phyloP scores from a whole-genome alignment of 2,329 filamentous ascomycete genomes.

The Monosporascus sp. region DNA sequence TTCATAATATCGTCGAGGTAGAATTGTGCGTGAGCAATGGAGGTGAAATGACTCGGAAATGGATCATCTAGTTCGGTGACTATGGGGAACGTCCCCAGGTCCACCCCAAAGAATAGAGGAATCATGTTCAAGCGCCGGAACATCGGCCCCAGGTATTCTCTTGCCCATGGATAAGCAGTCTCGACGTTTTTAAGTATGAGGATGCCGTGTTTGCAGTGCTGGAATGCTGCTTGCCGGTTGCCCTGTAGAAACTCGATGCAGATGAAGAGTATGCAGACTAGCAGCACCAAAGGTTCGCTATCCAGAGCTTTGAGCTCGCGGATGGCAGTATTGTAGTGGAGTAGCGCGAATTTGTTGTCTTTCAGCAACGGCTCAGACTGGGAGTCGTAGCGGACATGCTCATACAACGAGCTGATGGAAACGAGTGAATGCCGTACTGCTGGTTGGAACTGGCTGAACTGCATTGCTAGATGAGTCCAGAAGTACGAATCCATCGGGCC shows the following conservation, averaged over 20 bases:
- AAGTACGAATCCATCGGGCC: slow-evolving; percentile 34
- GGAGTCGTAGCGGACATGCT: slow-evolving; percentile 19
- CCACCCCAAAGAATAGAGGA: slow-evolving; percentile 33
- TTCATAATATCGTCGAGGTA: slow-evolving; percentile 25
- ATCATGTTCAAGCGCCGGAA: slow-evolving; percentile 35
- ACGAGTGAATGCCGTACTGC: slow-evolving; percentile 34
- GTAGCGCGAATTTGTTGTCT: slow-evolving; percentile 28
- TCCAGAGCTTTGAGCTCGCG: slow-evolving; percentile 23
- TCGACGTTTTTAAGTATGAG: slow-evolving; percentile 28
- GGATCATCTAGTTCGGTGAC: slow-evolving; percentile 18
- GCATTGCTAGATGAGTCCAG: slow-evolving; percentile 36
- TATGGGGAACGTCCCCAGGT: slow-evolving; percentile 16
- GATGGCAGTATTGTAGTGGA: slow-evolving; percentile 39
- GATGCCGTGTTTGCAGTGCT: slow-evolving; percentile 35
- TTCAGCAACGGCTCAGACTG: slow-evolving; percentile 4
- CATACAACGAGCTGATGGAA: slow-evolving; percentile 36
- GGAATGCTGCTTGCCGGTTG: slow-evolving; percentile 29
- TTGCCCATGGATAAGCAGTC: slow-evolving; percentile 22
- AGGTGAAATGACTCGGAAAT: slow-evolving; percentile 15
- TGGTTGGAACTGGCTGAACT: slow-evolving; percentile 32
- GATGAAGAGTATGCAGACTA: slow-evolving; percentile 38
- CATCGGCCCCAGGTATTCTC: slow-evolving; percentile 28
- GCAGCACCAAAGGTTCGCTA: slow-evolving; percentile 31
- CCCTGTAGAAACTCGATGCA: slow-evolving; percentile 39
- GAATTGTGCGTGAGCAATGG: slow-evolving; percentile 24